Percentiles rank a stretch among this genome's conserved stretches.
Conservation (phyloP, 2,329 filamentous ascomycete genomes). For the Aspergillus pseudoterreus region DNA sequence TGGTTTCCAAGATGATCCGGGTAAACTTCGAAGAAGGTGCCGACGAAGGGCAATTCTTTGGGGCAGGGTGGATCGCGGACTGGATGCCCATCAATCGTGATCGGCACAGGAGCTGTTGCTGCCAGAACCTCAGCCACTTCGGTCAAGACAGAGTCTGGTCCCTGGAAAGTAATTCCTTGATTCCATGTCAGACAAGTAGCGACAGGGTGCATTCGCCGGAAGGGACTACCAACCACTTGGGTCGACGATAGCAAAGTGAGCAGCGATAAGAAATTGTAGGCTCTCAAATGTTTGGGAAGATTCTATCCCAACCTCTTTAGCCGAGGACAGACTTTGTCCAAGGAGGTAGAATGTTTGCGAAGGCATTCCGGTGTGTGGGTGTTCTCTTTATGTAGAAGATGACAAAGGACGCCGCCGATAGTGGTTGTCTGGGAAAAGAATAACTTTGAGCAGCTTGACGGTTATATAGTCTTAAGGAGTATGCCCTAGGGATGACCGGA, state of each 20-base stretch:
- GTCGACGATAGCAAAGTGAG: constrained; percentile 29
- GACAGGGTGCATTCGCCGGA: not conserved
- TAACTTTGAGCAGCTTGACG: too few relatives aligned
- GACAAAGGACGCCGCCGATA: not conserved
- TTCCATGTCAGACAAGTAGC: not conserved
- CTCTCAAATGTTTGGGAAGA: constrained; percentile 15
- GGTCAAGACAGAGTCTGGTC: constrained; percentile 5
- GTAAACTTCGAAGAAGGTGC: constrained; percentile 54
- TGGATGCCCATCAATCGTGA: constrained; percentile 27
- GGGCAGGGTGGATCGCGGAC: constrained; percentile 25
- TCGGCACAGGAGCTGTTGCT: constrained; percentile 13
- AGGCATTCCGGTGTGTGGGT: constrained; percentile 9
- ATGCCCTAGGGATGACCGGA: too few relatives aligned
- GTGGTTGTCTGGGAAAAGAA: not conserved
- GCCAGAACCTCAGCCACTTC: constrained; percentile 17
- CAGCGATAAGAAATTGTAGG: constrained; percentile 21
- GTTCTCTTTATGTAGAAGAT: not conserved
- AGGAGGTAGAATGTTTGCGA: constrained; percentile 20
- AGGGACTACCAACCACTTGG: constrained; percentile 19
- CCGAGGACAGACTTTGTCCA: constrained; percentile 17
- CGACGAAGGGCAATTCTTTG: constrained; percentile 37
- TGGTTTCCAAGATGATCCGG: constrained; percentile 58
- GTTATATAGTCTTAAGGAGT: too few relatives aligned
- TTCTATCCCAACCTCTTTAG: constrained; percentile 20
- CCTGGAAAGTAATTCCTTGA: constrained; percentile 21